These are phyloP conservation scores for Eremothecium coryli DNA, from an alignment of 1,139 yeast species.

Conservation along the genomic window DNA sequence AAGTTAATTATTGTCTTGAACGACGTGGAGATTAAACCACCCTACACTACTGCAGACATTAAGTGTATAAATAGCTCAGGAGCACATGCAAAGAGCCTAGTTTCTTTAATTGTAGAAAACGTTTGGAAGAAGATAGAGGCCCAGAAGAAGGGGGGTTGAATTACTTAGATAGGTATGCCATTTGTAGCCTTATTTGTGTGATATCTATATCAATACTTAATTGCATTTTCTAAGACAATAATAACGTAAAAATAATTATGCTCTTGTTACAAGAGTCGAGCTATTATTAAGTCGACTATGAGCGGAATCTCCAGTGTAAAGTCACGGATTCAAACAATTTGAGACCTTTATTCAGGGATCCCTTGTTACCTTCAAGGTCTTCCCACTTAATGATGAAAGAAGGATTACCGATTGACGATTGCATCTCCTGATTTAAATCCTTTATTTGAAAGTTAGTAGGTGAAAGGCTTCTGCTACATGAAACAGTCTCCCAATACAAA, in stretches of 20 bases:
- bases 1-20: constrained; percentile 45
- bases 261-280: background rate
- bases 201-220: constrained; percentile 3
- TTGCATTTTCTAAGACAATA: constrained; percentile 1
- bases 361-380: constrained; percentile 63
- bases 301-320: constrained; percentile 13
- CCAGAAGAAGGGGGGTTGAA: constrained; percentile 53
- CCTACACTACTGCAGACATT: constrained; percentile 37
- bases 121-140: constrained; percentile 46
- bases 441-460: constrained; percentile 4
- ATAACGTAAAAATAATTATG: no score
- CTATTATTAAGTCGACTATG: background rate
- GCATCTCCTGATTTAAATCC: constrained; percentile 7
- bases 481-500: constrained; percentile 28
- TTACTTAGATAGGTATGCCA: no score
- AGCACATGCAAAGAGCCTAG: constrained; percentile 38
- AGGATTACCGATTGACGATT: constrained; percentile 5
- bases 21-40: constrained; percentile 42
- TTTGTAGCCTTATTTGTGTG: background rate
- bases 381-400: constrained; percentile 38
- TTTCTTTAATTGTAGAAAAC: constrained; percentile 46
- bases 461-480: constrained; percentile 12
- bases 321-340: constrained; percentile 43
- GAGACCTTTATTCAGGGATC: constrained; percentile 46
- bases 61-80: constrained; percentile 26